These are phyloP conservation scores for Boletus edulis DNA, from an alignment of 768 basidiomycete genomes.

Conservation along the genomic window DNA sequence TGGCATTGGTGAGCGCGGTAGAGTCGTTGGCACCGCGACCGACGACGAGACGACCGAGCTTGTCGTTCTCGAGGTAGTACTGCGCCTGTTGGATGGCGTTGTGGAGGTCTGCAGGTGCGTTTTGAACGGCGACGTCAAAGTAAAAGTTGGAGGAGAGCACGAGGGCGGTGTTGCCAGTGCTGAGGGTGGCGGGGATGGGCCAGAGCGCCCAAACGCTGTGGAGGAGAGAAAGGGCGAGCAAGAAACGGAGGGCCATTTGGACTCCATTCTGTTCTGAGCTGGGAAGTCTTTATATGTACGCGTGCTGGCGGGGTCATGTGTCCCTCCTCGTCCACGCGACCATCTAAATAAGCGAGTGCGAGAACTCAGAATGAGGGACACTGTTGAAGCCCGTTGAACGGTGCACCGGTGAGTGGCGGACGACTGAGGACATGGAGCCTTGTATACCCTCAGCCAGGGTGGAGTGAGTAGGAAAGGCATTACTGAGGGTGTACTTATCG, in stretches of 20 bases:
- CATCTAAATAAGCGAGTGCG: no score
- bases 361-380: no score
- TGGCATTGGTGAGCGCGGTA: slow-evolving; percentile 24
- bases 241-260: slow-evolving; percentile 3
- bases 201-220: slow-evolving; percentile 22
- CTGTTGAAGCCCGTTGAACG: no score
- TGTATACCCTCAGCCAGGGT: no score
- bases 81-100: slow-evolving; percentile 32
- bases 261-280: no score
- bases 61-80: slow-evolving; percentile 35
- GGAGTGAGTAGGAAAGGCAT: no score
- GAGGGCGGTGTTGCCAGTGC: slow-evolving; percentile 25
- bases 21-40: slow-evolving; percentile 37
- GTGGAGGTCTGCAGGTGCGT: slow-evolving; percentile 33
- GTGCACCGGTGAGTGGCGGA: no score
- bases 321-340: no score
- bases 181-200: slow-evolving; percentile 31
- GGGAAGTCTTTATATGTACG: no score
- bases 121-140: slow-evolving; percentile 23
- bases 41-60: slow-evolving; percentile 39
- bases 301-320: no score
- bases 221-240: slow-evolving; percentile 13
- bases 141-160: slow-evolving; percentile 25
- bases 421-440: no score
- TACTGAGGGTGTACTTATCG: no score